These are phyloP conservation scores for Exophiala aquamarina DNA, from an alignment of 2,329 filamentous ascomycete species.

Conservation along the genomic window DNA sequence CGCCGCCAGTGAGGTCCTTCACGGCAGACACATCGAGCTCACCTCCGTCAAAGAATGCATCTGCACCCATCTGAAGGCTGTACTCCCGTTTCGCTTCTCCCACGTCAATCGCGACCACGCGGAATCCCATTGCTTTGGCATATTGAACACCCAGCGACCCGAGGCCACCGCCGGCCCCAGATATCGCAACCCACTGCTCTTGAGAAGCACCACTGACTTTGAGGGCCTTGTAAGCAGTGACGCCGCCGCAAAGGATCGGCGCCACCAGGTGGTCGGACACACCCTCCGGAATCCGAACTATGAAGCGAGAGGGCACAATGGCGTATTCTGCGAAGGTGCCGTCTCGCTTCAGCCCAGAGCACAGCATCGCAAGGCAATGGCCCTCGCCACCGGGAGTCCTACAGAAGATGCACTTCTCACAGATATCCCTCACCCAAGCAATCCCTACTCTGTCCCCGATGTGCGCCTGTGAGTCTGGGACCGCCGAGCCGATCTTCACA, in stretches of 20 bases:
- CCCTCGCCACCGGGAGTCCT: constrained; percentile 21
- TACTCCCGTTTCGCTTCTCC: constrained; percentile 34
- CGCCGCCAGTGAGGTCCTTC: constrained; percentile 18
- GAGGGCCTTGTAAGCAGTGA: constrained; percentile 46
- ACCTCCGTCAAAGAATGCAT: constrained; percentile 38
- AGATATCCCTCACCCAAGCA: constrained; percentile 41
- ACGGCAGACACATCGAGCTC: constrained; percentile 16
- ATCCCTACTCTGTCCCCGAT: constrained; percentile 36
- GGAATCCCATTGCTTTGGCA: constrained; percentile 45
- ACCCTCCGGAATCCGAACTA: constrained; percentile 35
- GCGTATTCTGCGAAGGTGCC: constrained; percentile 45
- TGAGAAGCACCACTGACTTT: constrained; percentile 16
- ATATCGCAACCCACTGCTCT: constrained; percentile 30
- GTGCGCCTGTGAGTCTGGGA: constrained; percentile 26
- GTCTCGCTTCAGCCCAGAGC: constrained; percentile 27
- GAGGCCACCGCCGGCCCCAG: constrained; percentile 41
- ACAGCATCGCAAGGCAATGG: constrained; percentile 13
- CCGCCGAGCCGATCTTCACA: constrained; percentile 37
- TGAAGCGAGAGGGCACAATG: constrained; percentile 38
- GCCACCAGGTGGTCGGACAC: constrained; percentile 39
- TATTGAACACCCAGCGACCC: constrained; percentile 38
- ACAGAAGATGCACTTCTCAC: constrained; percentile 38
- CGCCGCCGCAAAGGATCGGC: constrained; percentile 45
- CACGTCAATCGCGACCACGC: constrained; percentile 42
- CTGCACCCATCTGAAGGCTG: constrained; percentile 36